Evolutionary conservation across 2,329 filamentous ascomycete species (phyloP), one percentile per base, ranked within the genome.

Genomic region (Diplodia intermedia): DNA sequence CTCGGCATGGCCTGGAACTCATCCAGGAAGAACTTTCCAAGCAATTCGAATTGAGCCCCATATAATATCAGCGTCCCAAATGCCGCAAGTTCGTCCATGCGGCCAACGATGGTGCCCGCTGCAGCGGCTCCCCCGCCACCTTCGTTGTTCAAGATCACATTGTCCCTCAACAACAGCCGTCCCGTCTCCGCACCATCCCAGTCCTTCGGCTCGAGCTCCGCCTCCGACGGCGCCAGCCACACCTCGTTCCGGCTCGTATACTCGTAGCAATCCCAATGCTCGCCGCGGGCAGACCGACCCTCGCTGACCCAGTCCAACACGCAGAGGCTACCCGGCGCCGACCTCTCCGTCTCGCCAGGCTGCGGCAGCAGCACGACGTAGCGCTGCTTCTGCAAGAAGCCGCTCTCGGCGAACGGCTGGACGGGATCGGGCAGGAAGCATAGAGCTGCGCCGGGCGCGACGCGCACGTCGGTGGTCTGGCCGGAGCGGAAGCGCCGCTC

Each of bases 281-380:
- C 95, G 29, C 93, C 94, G 56, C 91, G 87, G 4, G 95, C 94
- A 4, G 85, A 88, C 20, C 95, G 88, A 8, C 95, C 95, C 75
- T 94, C 91, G 2, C 90, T 96, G 7, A 98, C 93, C 95, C 95
- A 99, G 79, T 99, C 95, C 55, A 97, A 82, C 2, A 97, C 85
- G 75, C 93, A 96, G 15, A 98, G 80, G 50, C 90, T 81, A 71
- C 69, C 66, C 3, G 43, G 31, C 26, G 26, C 56, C 29, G 14
- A 18, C 47, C 33, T 12, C 9, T 43, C 52, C 15, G 15, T 54
- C 29, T 40, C 43, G 15, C 36, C 11, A 2, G 14, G 49, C 8
- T 15, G 63, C 9, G 38, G 18, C 9, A 66, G 52, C 12, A 82
- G 66, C 43, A 47, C 43, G 40, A 86, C 86, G 79, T 97, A 97